These are phyloP conservation scores for Penicillium cinerascens DNA, from an alignment of 495 filamentous ascomycete genomes.

Conservation along the genomic window DNA sequence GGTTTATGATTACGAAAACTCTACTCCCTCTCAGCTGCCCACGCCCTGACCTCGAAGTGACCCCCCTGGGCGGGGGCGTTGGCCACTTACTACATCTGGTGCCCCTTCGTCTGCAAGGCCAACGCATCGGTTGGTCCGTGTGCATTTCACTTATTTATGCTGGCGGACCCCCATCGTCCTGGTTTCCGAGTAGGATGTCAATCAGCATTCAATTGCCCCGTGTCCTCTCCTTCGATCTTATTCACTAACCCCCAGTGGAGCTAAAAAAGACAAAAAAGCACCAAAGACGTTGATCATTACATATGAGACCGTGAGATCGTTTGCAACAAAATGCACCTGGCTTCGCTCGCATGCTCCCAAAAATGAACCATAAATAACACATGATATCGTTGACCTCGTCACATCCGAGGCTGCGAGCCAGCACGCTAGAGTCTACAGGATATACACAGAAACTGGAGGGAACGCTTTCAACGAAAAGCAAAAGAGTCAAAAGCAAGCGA, in stretches of 20 bases:
- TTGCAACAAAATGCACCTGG: conserved; percentile 1
- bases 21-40: neutral
- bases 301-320: conserved; percentile 3
- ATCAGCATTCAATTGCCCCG: neutral
- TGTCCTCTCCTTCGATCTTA: neutral
- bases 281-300: conserved; percentile 1
- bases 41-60: neutral
- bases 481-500: neutral
- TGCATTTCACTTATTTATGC: conserved; percentile 12
- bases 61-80: conserved; percentile 13
- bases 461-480: conserved; percentile 2
- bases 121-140: conserved; percentile 28
- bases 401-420: conserved; percentile 22
- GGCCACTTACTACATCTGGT: conserved; percentile 4
- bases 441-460: conserved; percentile 4
- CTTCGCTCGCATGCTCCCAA: conserved; percentile 10
- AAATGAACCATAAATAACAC: neutral
- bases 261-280: neutral
- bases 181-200: neutral
- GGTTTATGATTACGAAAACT: neutral
- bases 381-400: conserved; percentile 20
- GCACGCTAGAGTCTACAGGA: conserved; percentile 21
- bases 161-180: neutral
- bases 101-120: conserved; percentile 17
- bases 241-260: neutral